A percentile compares a stretch with the other conserved stretches of the same genome.
Conservation (phyloP, 2,329 filamentous ascomycete species). For the Stachybotrys chartarum region DNA sequence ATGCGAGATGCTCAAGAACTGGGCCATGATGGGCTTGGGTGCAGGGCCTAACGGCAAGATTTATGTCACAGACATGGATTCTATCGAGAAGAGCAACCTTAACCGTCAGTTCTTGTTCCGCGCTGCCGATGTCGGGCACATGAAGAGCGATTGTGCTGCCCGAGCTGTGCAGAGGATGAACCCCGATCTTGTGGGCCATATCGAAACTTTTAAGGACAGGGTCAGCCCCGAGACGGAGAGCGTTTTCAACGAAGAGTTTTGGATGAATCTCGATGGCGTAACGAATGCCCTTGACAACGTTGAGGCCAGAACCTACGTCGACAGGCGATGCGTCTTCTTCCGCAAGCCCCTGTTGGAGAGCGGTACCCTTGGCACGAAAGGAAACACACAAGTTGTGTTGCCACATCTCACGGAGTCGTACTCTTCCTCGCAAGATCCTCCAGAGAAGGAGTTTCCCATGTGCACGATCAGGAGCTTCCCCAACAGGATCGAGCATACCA, state of each 20-base stretch:
- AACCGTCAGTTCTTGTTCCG: conserved; percentile 97
- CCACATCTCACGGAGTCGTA: conserved; percentile 93
- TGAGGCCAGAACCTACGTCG: conserved; percentile 92
- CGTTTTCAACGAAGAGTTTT: conserved; percentile 91
- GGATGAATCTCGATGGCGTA: conserved; percentile 78
- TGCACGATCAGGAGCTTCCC: conserved; percentile 96
- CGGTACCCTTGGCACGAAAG: conserved; percentile 96
- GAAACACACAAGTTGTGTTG: conserved; percentile 93
- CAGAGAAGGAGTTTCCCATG: conserved; percentile 98
- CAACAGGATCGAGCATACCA: conserved; percentile 97
- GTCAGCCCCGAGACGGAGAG: conserved; percentile 89
- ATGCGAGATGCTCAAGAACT: conserved; percentile 99
- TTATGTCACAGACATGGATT: conserved; percentile 93
- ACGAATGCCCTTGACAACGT: conserved; percentile 98
- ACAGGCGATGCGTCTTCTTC: conserved; percentile 96
- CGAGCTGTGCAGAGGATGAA: conserved; percentile 93
- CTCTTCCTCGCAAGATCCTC: conserved; percentile 88
- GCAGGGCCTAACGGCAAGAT: conserved; percentile 85
- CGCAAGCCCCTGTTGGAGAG: conserved; percentile 93
- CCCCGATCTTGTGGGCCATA: conserved; percentile 80
- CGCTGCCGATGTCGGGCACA: conserved; percentile 82
- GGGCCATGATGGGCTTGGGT: conserved; percentile 96
- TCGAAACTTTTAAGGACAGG: conserved; percentile 77
- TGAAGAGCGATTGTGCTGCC: conserved; percentile 95
- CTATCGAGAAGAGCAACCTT: conserved; percentile 97